phyloP scores from a whole-genome alignment of 2,329 filamentous ascomycete species.

The Colletotrichum lupini region DNA sequence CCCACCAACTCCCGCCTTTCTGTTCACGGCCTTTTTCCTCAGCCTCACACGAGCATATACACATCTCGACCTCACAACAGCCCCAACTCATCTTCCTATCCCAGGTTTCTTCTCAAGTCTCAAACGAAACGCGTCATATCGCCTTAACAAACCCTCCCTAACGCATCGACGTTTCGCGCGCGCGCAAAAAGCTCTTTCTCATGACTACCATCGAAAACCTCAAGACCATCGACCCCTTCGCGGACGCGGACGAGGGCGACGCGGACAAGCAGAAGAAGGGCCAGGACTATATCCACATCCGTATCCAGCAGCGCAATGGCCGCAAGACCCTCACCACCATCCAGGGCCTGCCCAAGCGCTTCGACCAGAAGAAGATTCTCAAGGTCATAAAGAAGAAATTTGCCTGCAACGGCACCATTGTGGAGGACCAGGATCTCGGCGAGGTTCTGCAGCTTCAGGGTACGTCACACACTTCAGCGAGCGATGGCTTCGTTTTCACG shows the following conservation, averaged over 20 bases:
- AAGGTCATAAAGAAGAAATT: slow-evolving; percentile 99
- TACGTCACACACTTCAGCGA: neutral
- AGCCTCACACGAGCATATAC: slow-evolving; percentile 16
- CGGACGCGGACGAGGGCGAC: slow-evolving; percentile 38
- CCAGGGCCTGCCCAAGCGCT: slow-evolving; percentile 98
- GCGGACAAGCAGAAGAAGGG: slow-evolving; percentile 35
- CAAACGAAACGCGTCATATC: neutral
- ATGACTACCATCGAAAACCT: slow-evolving; percentile 40
- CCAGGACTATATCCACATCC: slow-evolving; percentile 39
- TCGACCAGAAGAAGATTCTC: slow-evolving; percentile 99
- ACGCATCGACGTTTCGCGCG: neutral
- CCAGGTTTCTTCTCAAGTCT: too few relatives aligned
- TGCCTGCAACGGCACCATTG: slow-evolving; percentile 38
- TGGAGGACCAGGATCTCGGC: slow-evolving; percentile 37
- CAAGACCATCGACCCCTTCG: slow-evolving; percentile 39
- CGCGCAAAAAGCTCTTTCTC: slow-evolving; percentile 29
- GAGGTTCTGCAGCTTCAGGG: slow-evolving; percentile 38
- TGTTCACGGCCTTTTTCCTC: slow-evolving; percentile 5
- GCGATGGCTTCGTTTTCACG: neutral
- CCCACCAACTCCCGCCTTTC: slow-evolving; percentile 25
- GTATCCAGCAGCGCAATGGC: slow-evolving; percentile 60
- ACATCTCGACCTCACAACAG: neutral
- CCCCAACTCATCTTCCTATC: neutral
- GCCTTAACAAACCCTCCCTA: neutral
- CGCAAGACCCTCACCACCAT: slow-evolving; percentile 99